phyloP scores from a whole-genome alignment of 768 basidiomycete species.

The Pisolithus sp. region DNA sequence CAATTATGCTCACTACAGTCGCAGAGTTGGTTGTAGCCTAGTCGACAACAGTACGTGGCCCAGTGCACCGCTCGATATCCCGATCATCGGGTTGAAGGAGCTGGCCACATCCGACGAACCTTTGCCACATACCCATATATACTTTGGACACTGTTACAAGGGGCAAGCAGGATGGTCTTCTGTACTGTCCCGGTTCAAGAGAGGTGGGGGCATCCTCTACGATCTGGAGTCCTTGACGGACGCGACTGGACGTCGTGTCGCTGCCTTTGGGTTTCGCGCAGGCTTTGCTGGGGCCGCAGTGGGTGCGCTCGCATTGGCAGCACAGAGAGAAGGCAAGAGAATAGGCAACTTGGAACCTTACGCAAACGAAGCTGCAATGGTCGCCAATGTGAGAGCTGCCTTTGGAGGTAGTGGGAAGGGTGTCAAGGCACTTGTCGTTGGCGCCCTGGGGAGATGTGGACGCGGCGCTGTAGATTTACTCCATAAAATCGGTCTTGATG shows the following conservation, averaged over 20 bases:
- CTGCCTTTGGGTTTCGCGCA: constrained; percentile 97
- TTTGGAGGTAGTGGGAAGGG: constrained; percentile 66
- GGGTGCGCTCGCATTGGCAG: constrained; percentile 34
- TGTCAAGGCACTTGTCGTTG: constrained; percentile 87
- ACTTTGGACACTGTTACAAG: too few relatives aligned
- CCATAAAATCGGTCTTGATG: constrained; percentile 85
- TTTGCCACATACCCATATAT: too few relatives aligned
- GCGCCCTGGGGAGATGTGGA: constrained; percentile 91
- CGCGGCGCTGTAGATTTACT: constrained; percentile 91
- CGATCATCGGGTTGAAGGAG: too few relatives aligned
- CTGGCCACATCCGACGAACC: too few relatives aligned
- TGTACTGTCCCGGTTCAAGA: too few relatives aligned
- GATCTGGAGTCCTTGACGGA: too few relatives aligned
- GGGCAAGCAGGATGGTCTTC: too few relatives aligned
- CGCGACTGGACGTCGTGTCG: constrained; percentile 72
- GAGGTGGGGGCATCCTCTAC: too few relatives aligned
- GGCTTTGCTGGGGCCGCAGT: constrained; percentile 96
- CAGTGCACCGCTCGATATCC: too few relatives aligned
- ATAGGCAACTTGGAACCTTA: constrained; percentile 76
- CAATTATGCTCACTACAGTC: too few relatives aligned
- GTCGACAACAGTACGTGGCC: too few relatives aligned
- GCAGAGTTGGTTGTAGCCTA: too few relatives aligned
- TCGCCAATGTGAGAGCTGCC: constrained; percentile 56
- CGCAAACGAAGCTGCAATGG: constrained; percentile 78
- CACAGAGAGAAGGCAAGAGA: constrained; percentile 50